phyloP scores from a whole-genome alignment of 371 early-diverging fungal species.

The Mortierella sp. region DNA sequence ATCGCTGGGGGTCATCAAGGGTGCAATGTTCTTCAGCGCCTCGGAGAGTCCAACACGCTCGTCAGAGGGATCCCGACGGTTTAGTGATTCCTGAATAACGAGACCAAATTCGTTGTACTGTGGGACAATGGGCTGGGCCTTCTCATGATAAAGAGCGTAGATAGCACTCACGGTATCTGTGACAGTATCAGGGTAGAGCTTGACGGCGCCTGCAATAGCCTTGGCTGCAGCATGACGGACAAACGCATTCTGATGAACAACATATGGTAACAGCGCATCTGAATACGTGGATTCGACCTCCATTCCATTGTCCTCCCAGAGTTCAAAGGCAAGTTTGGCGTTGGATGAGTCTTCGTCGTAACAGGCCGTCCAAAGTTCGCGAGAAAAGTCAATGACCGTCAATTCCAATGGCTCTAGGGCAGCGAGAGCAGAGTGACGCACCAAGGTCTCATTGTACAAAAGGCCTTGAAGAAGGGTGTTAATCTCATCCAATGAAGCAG shows the following conservation, averaged over 20 bases:
- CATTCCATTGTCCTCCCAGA: slow-evolving; percentile 86
- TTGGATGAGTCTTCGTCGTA: slow-evolving; percentile 76
- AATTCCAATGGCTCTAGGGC: slow-evolving; percentile 78
- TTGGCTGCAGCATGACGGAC: slow-evolving; percentile 79
- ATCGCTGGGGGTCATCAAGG: slow-evolving; percentile 65
- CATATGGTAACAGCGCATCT: slow-evolving; percentile 63
- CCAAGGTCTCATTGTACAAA: slow-evolving; percentile 75
- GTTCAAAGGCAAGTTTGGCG: slow-evolving; percentile 70
- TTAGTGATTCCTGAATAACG: slow-evolving; percentile 85
- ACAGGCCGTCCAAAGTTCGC: slow-evolving; percentile 71
- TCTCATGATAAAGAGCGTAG: slow-evolving; percentile 65
- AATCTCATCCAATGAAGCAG: slow-evolving; percentile 65
- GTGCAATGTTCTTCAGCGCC: slow-evolving; percentile 77
- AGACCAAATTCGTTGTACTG: slow-evolving; percentile 93
- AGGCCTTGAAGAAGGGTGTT: slow-evolving; percentile 78
- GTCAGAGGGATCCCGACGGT: slow-evolving; percentile 83
- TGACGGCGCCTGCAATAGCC: slow-evolving; percentile 73
- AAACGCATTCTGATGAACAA: slow-evolving; percentile 64
- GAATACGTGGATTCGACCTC: slow-evolving; percentile 65
- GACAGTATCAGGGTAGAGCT: slow-evolving; percentile 62
- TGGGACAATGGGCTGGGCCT: slow-evolving; percentile 83
- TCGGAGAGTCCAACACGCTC: slow-evolving; percentile 85
- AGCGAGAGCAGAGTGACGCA: slow-evolving; percentile 82
- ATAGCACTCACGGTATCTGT: slow-evolving; percentile 61
- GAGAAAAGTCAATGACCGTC: slow-evolving; percentile 71